These are phyloP conservation scores for Funneliformis caledonium DNA, from an alignment of 371 early-diverging fungal genomes.

Conservation along the genomic window DNA sequence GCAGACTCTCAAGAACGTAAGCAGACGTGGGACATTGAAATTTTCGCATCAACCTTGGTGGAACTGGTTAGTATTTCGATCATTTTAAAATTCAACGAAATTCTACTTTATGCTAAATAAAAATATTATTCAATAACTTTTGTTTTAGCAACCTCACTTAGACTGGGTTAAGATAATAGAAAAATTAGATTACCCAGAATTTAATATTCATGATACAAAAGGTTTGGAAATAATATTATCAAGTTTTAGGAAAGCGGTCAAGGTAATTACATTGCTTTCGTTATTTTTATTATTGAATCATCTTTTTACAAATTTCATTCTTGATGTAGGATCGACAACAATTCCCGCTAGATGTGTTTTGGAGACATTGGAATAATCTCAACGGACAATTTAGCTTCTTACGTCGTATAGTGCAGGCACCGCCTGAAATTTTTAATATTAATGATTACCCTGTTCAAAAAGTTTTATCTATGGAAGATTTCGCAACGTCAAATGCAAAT, in stretches of 20 bases:
- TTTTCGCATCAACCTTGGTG: constrained; percentile 60
- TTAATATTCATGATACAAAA: constrained; percentile 64
- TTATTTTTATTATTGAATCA: not conserved
- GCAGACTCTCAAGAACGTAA: constrained; percentile 23
- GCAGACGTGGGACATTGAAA: constrained; percentile 68
- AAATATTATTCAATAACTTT: not conserved
- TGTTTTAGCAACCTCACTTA: constrained; percentile 55
- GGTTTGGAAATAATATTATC: constrained; percentile 69
- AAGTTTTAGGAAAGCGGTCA: constrained; percentile 64
- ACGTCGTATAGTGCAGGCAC: constrained; percentile 64
- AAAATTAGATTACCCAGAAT: constrained; percentile 72
- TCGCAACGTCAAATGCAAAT: constrained; percentile 54
- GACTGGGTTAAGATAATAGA: constrained; percentile 73
- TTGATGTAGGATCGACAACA: constrained; percentile 33
- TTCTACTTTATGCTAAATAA: not conserved
- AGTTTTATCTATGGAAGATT: constrained; percentile 61
- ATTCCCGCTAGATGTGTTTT: constrained; percentile 76
- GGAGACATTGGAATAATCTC: constrained; percentile 77
- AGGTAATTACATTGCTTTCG: constrained; percentile 50
- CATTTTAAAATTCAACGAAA: not conserved
- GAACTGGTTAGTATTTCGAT: constrained; percentile 55
- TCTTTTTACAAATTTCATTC: not conserved
- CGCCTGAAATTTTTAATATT: constrained; percentile 58
- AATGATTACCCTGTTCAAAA: constrained; percentile 55
- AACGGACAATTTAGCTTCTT: constrained; percentile 76